phyloP scores from a whole-genome alignment of 2,329 filamentous ascomycete species.

The Epichloe festucae region DNA sequence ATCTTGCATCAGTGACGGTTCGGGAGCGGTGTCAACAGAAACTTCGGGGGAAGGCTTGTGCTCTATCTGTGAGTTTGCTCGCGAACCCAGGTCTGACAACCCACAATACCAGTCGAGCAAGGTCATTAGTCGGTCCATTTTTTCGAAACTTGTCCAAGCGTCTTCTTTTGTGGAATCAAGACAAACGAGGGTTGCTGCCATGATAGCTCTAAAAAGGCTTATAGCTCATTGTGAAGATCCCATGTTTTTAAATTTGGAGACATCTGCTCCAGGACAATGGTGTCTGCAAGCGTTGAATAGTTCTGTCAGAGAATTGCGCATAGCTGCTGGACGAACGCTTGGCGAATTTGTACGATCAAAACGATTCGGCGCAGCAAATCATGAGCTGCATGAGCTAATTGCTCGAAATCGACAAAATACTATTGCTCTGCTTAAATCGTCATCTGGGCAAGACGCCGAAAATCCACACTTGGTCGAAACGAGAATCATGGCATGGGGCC shows the following conservation, averaged over 20 bases:
- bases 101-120: constrained; percentile 12
- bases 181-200: constrained; percentile 54
- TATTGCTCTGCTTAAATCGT: constrained; percentile 55
- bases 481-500: constrained; percentile 74
- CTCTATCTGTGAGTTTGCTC: constrained; percentile 13
- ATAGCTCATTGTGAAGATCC: constrained; percentile 50
- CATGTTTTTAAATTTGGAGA: constrained; percentile 52
- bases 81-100: background rate
- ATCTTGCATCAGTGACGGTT: constrained; percentile 15
- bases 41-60: constrained; percentile 6
- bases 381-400: constrained; percentile 13
- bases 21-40: background rate
- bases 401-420: constrained; percentile 47
- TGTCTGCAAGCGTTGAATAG: constrained; percentile 72
- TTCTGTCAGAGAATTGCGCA: constrained; percentile 70
- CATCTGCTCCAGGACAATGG: constrained; percentile 61
- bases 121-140: constrained; percentile 28
- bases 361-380: constrained; percentile 4
- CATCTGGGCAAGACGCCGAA: constrained; percentile 51
- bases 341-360: constrained; percentile 45
- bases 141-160: constrained; percentile 28
- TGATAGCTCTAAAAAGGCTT: constrained; percentile 57
- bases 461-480: constrained; percentile 63
- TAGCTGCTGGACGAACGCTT: constrained; percentile 61
- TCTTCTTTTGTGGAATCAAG: constrained; percentile 38